Evolutionary conservation across 148 eudicot genomes (phyloP), one percentile per base, ranked within the genome.

Genomic region (Silene latifolia): DNA sequence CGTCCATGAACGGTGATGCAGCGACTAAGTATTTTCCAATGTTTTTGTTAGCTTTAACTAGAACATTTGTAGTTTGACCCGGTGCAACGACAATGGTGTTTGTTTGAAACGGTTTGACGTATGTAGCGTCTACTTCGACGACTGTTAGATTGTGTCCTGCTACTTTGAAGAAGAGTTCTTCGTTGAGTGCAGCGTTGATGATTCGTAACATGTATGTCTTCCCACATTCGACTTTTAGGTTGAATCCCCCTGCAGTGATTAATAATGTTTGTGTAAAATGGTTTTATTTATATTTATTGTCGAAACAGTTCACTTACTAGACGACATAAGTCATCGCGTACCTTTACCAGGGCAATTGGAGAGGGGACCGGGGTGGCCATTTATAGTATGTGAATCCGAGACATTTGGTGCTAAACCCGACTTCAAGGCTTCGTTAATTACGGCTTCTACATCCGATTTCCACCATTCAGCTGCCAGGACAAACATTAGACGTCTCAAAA

Each of bases 1-100:
- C 72, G 32, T 87, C 90, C 90, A 83, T 85, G 72, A 89, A 89
- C 10, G 90, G 86, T 4, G 89, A 83, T 13, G 79, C 86, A 0
- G 82, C 77, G n/a, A 89, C 68, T 42, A 80, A 39, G 72, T 85
- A 89, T 57, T 86, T 85, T 25, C 88, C 86, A 14, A 74, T 60
- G 54, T 35, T 24, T 2, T 67, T 82, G 66, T 83, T 23, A 0
- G 93, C 83, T 18, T 76, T 63, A 14, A 89, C n/a, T 11, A 89
- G 79, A 19, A 76, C 88, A 57, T 87, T 87, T 0, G 77, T 74
- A 8, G 77, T 75, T 53, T 75, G 77, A 2, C 77, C 77, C 0
- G 77, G 71, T 29, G 71, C 71, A 0, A 66, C n/a, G 10, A 75
- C 19, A 13, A 75, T 65, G 20, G 71, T 64, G 9, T 75, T 14